These are phyloP conservation scores for Takashimella koratensis DNA, from an alignment of 1,284 basidiomycete species.

Conservation along the genomic window DNA sequence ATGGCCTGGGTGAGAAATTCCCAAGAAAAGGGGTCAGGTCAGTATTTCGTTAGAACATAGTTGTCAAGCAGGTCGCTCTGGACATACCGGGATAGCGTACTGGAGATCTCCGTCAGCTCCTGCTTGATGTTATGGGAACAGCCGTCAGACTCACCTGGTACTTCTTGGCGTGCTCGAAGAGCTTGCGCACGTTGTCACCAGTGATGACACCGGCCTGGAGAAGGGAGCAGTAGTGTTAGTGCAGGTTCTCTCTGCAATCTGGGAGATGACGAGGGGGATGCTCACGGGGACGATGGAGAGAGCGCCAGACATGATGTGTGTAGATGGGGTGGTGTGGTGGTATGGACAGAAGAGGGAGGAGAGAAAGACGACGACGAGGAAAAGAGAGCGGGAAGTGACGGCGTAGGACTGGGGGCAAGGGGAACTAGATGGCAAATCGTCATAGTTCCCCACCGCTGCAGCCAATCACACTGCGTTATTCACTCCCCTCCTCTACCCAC, in stretches of 20 bases:
- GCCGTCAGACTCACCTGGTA: slow-evolving; percentile 60
- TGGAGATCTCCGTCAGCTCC: slow-evolving; percentile 34
- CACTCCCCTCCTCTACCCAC: not conserved
- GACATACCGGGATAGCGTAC: slow-evolving; percentile 83
- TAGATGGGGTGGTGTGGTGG: not conserved
- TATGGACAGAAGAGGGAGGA: not conserved
- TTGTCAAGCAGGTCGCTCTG: too few species aligned
- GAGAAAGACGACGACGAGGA: not conserved
- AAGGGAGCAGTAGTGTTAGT: not conserved
- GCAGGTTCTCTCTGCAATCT: not conserved
- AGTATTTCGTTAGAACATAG: not conserved
- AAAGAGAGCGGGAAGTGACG: not conserved
- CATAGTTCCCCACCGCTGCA: too few species aligned
- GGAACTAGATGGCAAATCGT: too few species aligned
- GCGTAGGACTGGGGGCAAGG: not conserved
- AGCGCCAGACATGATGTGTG: slow-evolving; percentile 35
- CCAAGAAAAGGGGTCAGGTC: not conserved
- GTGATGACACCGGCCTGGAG: slow-evolving; percentile 76
- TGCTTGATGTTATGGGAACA: not conserved
- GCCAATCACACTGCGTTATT: not conserved
- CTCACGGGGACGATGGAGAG: slow-evolving; percentile 44
- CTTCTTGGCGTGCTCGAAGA: slow-evolving; percentile 82
- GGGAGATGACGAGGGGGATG: not conserved
- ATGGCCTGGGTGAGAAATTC: slow-evolving; percentile 59
- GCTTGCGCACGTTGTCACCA: slow-evolving; percentile 78